phyloP scores from a whole-genome alignment of 2,329 filamentous ascomycete genomes.

The Fusarium setosum region DNA sequence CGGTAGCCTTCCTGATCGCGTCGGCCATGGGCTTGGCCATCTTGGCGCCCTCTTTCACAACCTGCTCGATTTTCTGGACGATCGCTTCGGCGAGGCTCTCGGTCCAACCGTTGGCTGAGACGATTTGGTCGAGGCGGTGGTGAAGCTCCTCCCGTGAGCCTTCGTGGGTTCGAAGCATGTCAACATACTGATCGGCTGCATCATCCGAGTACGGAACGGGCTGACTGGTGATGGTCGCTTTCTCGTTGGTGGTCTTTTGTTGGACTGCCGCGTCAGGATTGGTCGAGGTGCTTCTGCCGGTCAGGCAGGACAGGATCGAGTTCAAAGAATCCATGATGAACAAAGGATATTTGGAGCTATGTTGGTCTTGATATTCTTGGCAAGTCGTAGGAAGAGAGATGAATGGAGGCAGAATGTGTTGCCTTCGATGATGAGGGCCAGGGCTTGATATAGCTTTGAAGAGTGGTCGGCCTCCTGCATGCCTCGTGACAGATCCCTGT shows the following conservation, averaged over 20 bases:
- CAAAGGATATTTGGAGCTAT: background rate
- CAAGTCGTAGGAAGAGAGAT: background rate
- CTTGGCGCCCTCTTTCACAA: conserved; percentile 20
- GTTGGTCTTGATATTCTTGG: background rate
- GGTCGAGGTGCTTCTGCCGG: background rate
- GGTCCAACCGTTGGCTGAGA: conserved; percentile 29
- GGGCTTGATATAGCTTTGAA: background rate
- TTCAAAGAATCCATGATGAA: background rate
- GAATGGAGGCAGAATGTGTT: background rate
- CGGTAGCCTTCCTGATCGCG: conserved; percentile 23
- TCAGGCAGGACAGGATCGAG: conserved; percentile 2
- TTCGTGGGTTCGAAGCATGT: conserved; percentile 9
- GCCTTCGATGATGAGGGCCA: background rate
- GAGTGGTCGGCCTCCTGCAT: background rate
- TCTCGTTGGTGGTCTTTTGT: background rate
- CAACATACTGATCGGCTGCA: conserved; percentile 24
- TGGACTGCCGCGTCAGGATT: background rate
- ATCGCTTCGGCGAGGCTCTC: conserved; percentile 28
- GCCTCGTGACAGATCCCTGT: background rate
- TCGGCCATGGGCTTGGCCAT: conserved; percentile 18
- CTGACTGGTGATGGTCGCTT: background rate
- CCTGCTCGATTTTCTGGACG: conserved; percentile 25
- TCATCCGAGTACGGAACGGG: conserved; percentile 18
- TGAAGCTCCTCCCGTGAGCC: background rate
- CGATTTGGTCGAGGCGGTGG: conserved; percentile 8